Evolutionary conservation across 164 flowering plant genomes (phyloP), one percentile per base, ranked within the genome.

Genomic region (Vitis riparia): DNA sequence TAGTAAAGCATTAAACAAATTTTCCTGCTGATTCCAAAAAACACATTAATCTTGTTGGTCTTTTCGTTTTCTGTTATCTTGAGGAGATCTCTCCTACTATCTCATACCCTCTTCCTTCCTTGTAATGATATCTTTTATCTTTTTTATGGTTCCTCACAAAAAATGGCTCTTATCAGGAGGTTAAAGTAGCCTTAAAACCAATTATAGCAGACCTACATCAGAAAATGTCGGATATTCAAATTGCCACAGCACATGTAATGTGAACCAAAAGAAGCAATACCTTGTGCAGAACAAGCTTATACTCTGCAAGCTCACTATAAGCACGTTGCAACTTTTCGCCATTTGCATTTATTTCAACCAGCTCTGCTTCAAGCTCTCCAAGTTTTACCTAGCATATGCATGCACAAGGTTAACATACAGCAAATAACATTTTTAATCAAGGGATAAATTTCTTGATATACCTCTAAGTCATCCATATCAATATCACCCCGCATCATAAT

Each of bases 291-390:
- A 96, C 94, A 79, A 93, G 89, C 82, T 84, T 92, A 71, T 89
- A 96, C 63, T 96, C 99, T 51, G 84, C 65, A 9, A 96, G 97
- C 78, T 96, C 99, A 82, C 77, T 88, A 71, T 92, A 86, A 51
- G 91, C 17, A 7, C 94, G 97, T 73, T 87, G 97, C 77, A 96
- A 73, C 81, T 91, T 93, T 5, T 93, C 99, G 76, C 79, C 79
- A 76, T 96, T 96, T 51, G 90, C 84, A 81, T 92, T 93, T 14
- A 93, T 86, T 75, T 92, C 99, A 80, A 84, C 72, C 72, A 96
- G 81, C 81, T 96, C 99, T 44, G 95, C 87, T 83, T 96, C 99
- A 81, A 91, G 88, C 53, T 93, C 98, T 68, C 91, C 97, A 75
- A 93, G 97, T 84, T 93, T 96, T 30, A 84, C 80, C 99, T 96